Evolutionary conservation across 371 early-diverging fungal species (phyloP).

Genomic region (Mucor racemosus): DNA sequence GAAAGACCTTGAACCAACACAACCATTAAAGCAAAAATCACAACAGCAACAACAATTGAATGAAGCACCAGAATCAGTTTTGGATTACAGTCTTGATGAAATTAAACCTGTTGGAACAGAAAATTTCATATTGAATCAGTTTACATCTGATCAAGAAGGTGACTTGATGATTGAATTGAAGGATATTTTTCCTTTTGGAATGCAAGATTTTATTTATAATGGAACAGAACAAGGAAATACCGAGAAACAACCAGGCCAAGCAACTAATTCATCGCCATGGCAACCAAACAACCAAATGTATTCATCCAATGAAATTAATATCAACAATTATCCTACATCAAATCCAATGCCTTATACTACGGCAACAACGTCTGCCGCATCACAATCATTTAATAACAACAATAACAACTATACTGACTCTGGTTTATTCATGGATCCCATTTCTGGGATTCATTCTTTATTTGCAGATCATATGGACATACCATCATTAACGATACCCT

Average conservation of each 20-base stretch:
- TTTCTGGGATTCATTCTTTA: slow-evolving; percentile 7
- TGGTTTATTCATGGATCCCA: not conserved
- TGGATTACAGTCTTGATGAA: slow-evolving; percentile 13
- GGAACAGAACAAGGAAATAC: not conserved
- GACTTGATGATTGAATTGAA: slow-evolving; percentile 46
- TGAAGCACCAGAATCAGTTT: slow-evolving; percentile 9
- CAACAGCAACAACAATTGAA: slow-evolving; percentile 5
- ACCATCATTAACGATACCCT: not conserved
- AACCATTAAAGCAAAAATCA: slow-evolving; percentile 15
- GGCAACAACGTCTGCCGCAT: not conserved
- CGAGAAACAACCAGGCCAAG: not conserved
- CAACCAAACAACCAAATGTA: not conserved
- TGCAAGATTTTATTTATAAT: slow-evolving; percentile 13
- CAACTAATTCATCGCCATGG: not conserved
- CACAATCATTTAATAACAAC: not conserved
- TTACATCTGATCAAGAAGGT: slow-evolving; percentile 54
- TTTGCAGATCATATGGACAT: not conserved
- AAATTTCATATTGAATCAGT: slow-evolving; percentile 43
- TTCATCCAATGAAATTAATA: not conserved
- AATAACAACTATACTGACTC: not conserved
- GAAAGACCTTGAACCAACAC: slow-evolving; percentile 3
- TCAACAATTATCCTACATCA: not conserved
- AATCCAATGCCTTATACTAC: not conserved
- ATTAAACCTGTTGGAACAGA: slow-evolving; percentile 17
- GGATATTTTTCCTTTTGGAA: slow-evolving; percentile 26